Percentiles rank a stretch among this genome's conserved stretches.
These are phyloP conservation scores for Colletotrichum viniferum DNA, from an alignment of 2,329 filamentous ascomycete species.

Conservation along the genomic window DNA sequence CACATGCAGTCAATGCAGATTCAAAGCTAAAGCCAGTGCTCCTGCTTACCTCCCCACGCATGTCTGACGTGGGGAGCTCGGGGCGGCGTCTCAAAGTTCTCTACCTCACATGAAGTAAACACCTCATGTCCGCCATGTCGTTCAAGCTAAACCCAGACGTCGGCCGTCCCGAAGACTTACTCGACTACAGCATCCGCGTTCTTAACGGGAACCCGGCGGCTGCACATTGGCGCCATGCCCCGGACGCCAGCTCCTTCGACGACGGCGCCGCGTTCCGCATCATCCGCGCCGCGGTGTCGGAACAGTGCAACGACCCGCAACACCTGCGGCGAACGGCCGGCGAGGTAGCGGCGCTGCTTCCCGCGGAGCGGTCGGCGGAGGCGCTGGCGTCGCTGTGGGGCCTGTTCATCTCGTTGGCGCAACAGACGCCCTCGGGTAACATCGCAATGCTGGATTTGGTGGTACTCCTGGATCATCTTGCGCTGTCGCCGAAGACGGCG, in stretches of 20 bases:
- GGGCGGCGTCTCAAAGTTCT: background rate
- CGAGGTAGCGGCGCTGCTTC: background rate
- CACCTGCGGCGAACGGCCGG: background rate
- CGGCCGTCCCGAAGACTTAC: background rate
- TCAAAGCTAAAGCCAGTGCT: background rate
- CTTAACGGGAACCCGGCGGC: too few species aligned
- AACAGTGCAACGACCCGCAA: background rate
- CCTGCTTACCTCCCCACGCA: background rate
- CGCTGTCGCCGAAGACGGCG: slow-evolving; percentile 16
- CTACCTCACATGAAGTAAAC: too few species aligned
- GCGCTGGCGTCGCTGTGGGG: slow-evolving; percentile 10
- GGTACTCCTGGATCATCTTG: background rate
- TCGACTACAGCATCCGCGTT: too few species aligned
- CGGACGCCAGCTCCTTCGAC: background rate
- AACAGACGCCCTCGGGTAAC: slow-evolving; percentile 17
- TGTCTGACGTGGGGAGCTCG: background rate
- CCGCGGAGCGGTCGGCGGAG: background rate
- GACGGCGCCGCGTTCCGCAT: background rate
- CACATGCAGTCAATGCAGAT: background rate
- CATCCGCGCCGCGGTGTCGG: background rate
- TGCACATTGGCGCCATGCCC: background rate
- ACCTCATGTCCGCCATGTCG: background rate
- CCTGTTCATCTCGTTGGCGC: slow-evolving; percentile 19
- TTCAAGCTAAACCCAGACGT: background rate
- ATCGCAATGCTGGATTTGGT: slow-evolving; percentile 17